Percentiles rank a stretch among this genome's conserved stretches.
Conservation (phyloP, 75 land plant species). For the Cunninghamia lanceolata region DNA sequence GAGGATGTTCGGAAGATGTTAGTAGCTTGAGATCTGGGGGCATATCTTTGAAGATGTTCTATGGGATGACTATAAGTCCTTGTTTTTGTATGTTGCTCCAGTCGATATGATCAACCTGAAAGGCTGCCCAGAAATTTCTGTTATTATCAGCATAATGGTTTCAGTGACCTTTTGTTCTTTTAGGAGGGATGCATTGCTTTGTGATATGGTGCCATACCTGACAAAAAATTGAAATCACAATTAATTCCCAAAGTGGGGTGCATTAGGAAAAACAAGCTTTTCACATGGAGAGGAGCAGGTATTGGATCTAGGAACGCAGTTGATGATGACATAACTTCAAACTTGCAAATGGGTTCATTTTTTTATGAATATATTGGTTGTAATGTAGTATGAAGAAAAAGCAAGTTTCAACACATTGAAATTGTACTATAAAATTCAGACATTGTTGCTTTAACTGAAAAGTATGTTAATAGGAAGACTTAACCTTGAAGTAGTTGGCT, state of each 20-base stretch:
- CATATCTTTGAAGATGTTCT: not conserved
- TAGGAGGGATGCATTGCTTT: not conserved
- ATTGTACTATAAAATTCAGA: not conserved
- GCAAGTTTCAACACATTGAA: not conserved
- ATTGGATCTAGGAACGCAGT: not conserved
- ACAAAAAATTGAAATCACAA: not conserved
- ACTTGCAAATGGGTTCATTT: not conserved
- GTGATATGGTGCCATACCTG: not conserved
- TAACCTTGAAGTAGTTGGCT: not conserved
- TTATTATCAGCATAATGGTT: not conserved
- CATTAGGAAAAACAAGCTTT: not conserved
- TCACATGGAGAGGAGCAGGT: not conserved
- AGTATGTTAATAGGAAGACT: not conserved
- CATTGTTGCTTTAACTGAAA: not conserved
- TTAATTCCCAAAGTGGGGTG: not conserved
- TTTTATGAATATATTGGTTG: not conserved
- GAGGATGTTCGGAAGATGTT: slow-evolving; percentile 59
- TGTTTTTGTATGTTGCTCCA: not conserved
- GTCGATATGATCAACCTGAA: not conserved
- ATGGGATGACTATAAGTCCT: not conserved
- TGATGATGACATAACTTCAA: not conserved
- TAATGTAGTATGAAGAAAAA: not conserved
- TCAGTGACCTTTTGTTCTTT: not conserved
- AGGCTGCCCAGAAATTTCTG: not conserved
- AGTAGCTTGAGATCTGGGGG: slow-evolving; percentile 20